phyloP scores from a whole-genome alignment of 1,284 basidiomycete species.

The Paramarasmius palmivorus region DNA sequence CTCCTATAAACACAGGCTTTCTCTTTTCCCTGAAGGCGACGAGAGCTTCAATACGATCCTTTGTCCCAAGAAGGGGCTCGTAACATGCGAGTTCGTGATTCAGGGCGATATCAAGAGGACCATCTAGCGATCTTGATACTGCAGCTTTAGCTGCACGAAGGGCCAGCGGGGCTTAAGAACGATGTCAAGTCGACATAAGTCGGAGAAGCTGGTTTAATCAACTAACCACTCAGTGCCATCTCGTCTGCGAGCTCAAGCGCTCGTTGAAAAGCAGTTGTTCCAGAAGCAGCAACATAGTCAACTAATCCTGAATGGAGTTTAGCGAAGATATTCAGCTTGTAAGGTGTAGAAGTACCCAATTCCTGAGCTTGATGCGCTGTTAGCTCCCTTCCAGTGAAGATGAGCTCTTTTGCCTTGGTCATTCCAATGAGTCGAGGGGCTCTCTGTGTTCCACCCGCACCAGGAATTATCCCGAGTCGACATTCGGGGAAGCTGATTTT shows the following conservation, averaged over 20 bases:
- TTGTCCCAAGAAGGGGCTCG: constrained; percentile 73
- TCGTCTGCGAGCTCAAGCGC: constrained; percentile 65
- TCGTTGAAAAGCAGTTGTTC: constrained; percentile 63
- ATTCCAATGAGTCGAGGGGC: constrained; percentile 82
- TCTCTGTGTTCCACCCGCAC: constrained; percentile 92
- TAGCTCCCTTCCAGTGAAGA: constrained; percentile 75
- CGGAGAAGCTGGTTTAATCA: not conserved
- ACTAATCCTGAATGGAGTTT: constrained; percentile 73
- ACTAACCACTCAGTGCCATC: constrained; percentile 71
- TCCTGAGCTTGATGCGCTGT: constrained; percentile 70
- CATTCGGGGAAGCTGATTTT: constrained; percentile 86
- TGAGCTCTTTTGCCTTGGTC: constrained; percentile 85
- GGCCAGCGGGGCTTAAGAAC: constrained; percentile 76
- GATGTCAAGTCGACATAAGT: too few species aligned
- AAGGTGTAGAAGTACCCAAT: constrained; percentile 55
- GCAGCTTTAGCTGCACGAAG: constrained; percentile 90
- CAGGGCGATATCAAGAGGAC: constrained; percentile 79
- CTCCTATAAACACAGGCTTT: constrained; percentile 78
- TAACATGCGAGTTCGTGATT: constrained; percentile 90
- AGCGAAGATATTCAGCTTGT: constrained; percentile 13
- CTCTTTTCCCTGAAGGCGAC: constrained; percentile 90
- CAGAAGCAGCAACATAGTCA: constrained; percentile 71
- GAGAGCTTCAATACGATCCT: constrained; percentile 85
- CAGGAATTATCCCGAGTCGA: constrained; percentile 90
- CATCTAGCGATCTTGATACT: constrained; percentile 77